Percentiles rank a stretch among this genome's conserved stretches.
phyloP scores from a whole-genome alignment of 2,329 filamentous ascomycete genomes.

The Monosporascus sp. region DNA sequence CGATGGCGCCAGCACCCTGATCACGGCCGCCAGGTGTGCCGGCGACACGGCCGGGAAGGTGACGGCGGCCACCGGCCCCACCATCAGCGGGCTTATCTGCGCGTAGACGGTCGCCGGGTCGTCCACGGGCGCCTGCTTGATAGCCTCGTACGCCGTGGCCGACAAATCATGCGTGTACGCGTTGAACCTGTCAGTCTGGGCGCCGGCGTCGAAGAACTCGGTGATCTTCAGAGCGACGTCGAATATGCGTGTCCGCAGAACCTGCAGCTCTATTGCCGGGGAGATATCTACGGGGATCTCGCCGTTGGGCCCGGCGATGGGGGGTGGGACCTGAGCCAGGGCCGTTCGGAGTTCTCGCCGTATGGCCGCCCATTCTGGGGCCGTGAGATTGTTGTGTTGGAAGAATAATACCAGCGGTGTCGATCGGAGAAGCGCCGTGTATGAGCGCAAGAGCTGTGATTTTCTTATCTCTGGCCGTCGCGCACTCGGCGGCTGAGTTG shows the following conservation, averaged over 20 bases:
- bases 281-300: constrained; percentile 44
- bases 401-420: constrained; percentile 83
- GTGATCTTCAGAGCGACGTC: constrained; percentile 77
- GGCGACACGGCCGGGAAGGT: constrained; percentile 81
- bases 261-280: constrained; percentile 68
- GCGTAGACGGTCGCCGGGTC: constrained; percentile 39
- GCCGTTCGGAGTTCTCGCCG: constrained; percentile 59
- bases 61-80: constrained; percentile 75
- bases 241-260: constrained; percentile 86
- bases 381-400: constrained; percentile 63
- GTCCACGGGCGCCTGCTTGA: constrained; percentile 29
- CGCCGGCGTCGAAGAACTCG: constrained; percentile 67
- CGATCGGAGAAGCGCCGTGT: constrained; percentile 81
- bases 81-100: constrained; percentile 68
- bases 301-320: constrained; percentile 28
- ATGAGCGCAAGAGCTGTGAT: constrained; percentile 78
- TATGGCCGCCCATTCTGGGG: constrained; percentile 69
- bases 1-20: constrained; percentile 72
- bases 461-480: constrained; percentile 84
- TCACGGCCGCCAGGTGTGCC: constrained; percentile 72
- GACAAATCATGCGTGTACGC: constrained; percentile 51
- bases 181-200: constrained; percentile 30
- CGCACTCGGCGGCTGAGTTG: constrained; percentile 80
- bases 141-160: constrained; percentile 43
- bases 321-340: constrained; percentile 35